phyloP scores from a whole-genome alignment of 2,329 filamentous ascomycete genomes.

The Penicillium sp. region DNA sequence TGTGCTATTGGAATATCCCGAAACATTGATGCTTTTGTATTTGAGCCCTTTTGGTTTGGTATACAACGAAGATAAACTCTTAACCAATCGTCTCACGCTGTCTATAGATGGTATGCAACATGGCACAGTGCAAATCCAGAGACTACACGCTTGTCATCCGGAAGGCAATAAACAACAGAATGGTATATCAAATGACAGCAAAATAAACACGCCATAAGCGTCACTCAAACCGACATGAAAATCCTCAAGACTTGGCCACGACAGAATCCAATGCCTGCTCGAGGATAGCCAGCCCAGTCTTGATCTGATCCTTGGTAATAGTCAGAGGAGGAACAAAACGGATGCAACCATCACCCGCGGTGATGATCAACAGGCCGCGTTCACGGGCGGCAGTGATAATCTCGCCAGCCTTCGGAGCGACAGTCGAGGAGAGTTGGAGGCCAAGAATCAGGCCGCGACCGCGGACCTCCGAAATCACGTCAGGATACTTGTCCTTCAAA shows the following conservation, averaged over 20 bases:
- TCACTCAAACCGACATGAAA: constrained; percentile 15
- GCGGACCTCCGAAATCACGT: constrained; percentile 72
- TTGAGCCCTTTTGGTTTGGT: too few species aligned
- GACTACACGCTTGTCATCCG: constrained; percentile 1
- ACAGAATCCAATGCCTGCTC: constrained; percentile 63
- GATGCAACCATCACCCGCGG: constrained; percentile 86
- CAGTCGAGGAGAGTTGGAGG: constrained; percentile 72
- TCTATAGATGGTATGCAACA: too few species aligned
- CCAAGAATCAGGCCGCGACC: constrained; percentile 84
- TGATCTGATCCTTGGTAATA: constrained; percentile 76
- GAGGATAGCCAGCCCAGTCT: constrained; percentile 71
- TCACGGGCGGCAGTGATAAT: constrained; percentile 85
- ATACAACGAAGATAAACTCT: too few species aligned
- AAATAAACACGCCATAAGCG: constrained; percentile 16
- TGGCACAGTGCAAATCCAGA: too few species aligned
- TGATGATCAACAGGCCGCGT: constrained; percentile 84
- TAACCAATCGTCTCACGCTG: too few species aligned
- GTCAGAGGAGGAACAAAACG: constrained; percentile 86
- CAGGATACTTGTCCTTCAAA: constrained; percentile 62
- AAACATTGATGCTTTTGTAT: too few species aligned
- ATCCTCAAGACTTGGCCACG: constrained; percentile 39
- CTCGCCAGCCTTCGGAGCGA: constrained; percentile 48
- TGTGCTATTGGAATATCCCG: too few species aligned
- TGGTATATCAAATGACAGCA: constrained; percentile 25
- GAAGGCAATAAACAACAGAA: constrained; percentile 11